These are phyloP conservation scores for Kingdonia uniflora DNA, from an alignment of 164 flowering plant genomes.

Conservation along the genomic window DNA sequence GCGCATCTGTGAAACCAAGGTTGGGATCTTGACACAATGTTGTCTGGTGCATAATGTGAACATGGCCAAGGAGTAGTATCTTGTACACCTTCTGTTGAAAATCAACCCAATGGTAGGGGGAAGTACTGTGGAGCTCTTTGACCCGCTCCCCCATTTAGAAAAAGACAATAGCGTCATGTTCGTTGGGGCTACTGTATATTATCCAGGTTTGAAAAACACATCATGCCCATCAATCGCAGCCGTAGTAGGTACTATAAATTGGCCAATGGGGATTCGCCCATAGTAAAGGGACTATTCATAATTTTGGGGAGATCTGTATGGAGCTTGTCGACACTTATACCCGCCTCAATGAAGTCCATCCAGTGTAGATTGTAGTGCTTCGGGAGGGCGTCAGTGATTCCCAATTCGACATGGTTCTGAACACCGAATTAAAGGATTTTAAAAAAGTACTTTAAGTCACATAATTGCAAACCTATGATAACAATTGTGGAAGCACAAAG, in stretches of 20 bases:
- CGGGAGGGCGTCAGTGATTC: slow-evolving; percentile 87
- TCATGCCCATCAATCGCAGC: slow-evolving; percentile 68
- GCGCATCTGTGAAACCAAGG: slow-evolving; percentile 54
- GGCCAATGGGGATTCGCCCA: slow-evolving; percentile 71
- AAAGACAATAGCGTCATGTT: slow-evolving; percentile 46
- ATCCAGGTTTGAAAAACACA: slow-evolving; percentile 36
- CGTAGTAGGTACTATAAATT: slow-evolving; percentile 65
- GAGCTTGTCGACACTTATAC: slow-evolving; percentile 49
- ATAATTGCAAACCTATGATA: slow-evolving; percentile 37
- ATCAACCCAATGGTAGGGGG: slow-evolving; percentile 87
- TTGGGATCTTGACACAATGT: slow-evolving; percentile 72
- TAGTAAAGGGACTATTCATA: slow-evolving; percentile 37
- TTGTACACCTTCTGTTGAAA: too few relatives aligned
- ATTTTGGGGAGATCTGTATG: slow-evolving; percentile 50
- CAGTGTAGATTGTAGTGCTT: slow-evolving; percentile 50
- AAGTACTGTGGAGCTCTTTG: slow-evolving; percentile 50
- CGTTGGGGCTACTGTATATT: slow-evolving; percentile 86
- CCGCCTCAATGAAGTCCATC: slow-evolving; percentile 26
- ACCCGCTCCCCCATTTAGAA: slow-evolving; percentile 31
- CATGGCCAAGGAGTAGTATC: too few relatives aligned
- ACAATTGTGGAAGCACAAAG: slow-evolving; percentile 70
- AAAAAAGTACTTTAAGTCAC: slow-evolving; percentile 22
- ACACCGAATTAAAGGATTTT: slow-evolving; percentile 44
- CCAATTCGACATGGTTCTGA: slow-evolving; percentile 78
- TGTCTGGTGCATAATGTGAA: too few relatives aligned